Evolutionary conservation across 2,329 filamentous ascomycete genomes (phyloP), one percentile per base, ranked within the genome.

Genomic region (Diaporthe capsici): DNA sequence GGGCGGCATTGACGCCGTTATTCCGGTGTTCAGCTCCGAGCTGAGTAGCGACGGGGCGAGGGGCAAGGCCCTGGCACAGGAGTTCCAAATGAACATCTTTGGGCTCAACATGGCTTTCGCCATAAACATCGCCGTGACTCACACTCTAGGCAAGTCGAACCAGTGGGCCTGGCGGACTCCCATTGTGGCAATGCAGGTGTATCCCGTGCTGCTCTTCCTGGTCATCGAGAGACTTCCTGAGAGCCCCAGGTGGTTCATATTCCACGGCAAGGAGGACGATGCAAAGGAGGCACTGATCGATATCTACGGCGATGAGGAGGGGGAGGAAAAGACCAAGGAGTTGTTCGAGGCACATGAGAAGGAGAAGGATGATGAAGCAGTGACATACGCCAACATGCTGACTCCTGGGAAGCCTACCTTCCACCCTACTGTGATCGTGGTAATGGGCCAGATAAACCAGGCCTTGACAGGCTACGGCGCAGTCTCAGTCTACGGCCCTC

Each of bases 81-180:
- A 92, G 78, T 92, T 92, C 79, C 90, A 92, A 80, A 88, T 87
- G 81, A 93, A 93, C 78, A 92, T 92, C 77, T 90, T 92, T 74
- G 90, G 91, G 0, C 81, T 93, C 2, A 86, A 91, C 75, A 87
- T 91, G 86, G 90, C 90, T 0, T 92, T 92, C 80, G 87, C 84
- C 0, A 88, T 92, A 81, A 92, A 92, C 78, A 82, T 92, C 1
- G 85, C 82, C 1, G 85, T 90, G 3, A 92, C 90, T 0, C 81
- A 87, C 8, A 80, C 81, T 0, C 84, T 92, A 5, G 90, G 90
- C 4, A 91, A 92, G 78, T 80, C 83, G 10, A 89, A 84, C 78
- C 85, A 92, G 79, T 92, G 90, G 90, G 90, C 90, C 0, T 92
- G 90, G 91, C 84, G 91, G 37, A 85, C 88, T 4, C 91, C 90